phyloP scores from a whole-genome alignment of 805 yeast species.

The Pichia sporocuriosa region DNA sequence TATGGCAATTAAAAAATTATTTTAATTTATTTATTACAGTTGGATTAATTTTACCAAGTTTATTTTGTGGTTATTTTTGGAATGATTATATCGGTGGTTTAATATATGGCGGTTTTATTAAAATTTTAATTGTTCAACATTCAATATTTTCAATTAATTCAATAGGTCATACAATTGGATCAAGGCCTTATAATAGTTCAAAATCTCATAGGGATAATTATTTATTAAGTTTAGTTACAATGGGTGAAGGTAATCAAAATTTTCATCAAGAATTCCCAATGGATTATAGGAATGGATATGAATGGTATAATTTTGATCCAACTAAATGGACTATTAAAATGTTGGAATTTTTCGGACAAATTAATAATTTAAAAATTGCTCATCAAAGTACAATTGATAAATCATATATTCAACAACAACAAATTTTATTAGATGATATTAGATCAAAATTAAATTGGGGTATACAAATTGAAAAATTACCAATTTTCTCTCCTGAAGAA shows the following conservation, averaged over 20 bases:
- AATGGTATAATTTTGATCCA: constrained; percentile 78
- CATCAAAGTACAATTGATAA: constrained; percentile 58
- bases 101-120: constrained; percentile 69
- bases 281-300: constrained; percentile 73
- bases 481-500: constrained; percentile 48
- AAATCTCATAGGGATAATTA: constrained; percentile 70
- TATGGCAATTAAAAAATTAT: constrained; percentile 72
- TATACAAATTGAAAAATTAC: constrained; percentile 81
- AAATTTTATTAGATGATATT: constrained; percentile 69
- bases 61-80: constrained; percentile 62
- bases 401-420: constrained; percentile 75
- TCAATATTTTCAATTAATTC: constrained; percentile 74
- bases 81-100: constrained; percentile 73
- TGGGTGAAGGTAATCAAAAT: constrained; percentile 89
- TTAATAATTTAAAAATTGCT: constrained; percentile 49
- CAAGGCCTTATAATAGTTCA: constrained; percentile 66
- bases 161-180: constrained; percentile 71
- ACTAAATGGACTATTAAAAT: constrained; percentile 67
- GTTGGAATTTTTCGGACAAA: constrained; percentile 47
- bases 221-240: constrained; percentile 55
- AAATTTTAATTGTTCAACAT: constrained; percentile 72
- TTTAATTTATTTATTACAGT: constrained; percentile 38
- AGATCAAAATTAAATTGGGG: constrained; percentile 87
- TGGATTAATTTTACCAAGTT: constrained; percentile 56
- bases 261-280: constrained; percentile 95